Evolutionary conservation across 345 rosid species (phyloP).

Genomic region (Eutrema yunnanense): DNA sequence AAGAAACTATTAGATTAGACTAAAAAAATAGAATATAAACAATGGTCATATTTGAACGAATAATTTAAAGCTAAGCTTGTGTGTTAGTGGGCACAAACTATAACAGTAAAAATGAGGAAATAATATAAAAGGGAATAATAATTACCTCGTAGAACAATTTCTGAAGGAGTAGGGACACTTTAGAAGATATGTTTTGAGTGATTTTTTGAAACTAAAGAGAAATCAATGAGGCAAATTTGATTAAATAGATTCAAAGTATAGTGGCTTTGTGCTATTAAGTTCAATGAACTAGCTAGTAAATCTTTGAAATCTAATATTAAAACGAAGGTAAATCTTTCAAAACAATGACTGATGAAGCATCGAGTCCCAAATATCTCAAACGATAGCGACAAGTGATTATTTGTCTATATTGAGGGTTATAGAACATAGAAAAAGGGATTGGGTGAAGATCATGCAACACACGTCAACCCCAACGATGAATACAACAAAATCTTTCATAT

Average conservation of each 20-base stretch:
- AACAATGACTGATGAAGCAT: conserved; percentile 17
- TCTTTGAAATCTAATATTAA: background rate
- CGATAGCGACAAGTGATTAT: conserved; percentile 16
- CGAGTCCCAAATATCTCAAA: conserved; percentile 16
- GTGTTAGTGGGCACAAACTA: conserved; percentile 26
- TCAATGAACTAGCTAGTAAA: conserved; percentile 22
- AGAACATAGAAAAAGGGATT: conserved; percentile 4
- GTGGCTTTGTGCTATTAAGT: background rate
- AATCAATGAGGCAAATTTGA: background rate
- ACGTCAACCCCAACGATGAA: too few relatives aligned
- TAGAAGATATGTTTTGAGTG: conserved; percentile 17
- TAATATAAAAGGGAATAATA: conserved; percentile 18
- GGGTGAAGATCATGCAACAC: too few relatives aligned
- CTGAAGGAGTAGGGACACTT: conserved; percentile 13
- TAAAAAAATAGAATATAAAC: background rate
- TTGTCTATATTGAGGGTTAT: conserved; percentile 13
- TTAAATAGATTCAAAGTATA: conserved; percentile 16
- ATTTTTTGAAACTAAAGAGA: background rate
- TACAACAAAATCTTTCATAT: too few relatives aligned
- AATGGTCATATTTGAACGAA: conserved; percentile 20
- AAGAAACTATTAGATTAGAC: conserved; percentile 10
- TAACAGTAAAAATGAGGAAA: conserved; percentile 14
- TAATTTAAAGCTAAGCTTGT: conserved; percentile 22
- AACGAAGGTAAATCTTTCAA: conserved; percentile 11
- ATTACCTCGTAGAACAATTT: conserved; percentile 30